Base-by-base conservation (phyloP, 2,329 filamentous ascomycete genomes). In the Epichloe amarillans region DNA sequence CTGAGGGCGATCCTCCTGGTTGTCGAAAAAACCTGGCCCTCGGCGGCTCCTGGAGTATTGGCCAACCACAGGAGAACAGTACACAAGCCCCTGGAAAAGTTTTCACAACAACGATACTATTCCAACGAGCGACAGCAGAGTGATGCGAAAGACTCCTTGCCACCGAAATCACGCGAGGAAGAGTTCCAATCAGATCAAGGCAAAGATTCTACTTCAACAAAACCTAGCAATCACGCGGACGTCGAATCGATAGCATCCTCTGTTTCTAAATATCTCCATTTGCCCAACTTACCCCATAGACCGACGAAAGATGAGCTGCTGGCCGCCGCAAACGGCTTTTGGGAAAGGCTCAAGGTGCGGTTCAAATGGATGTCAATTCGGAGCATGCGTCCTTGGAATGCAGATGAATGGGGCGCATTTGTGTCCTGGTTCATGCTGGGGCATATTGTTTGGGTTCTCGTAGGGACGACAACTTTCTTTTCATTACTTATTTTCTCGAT, bases 351-450 rank as follows among this genome's bases (percentile, higher is more conserved):
- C 43, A 88, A 85, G 62, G 86, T 97, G 23, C 84, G 89, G 40
- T 94, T 97, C 72, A 98, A 98, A 68, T 98, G 93, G 93, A 84
- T 93, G 60, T 94, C 93, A 2, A 98, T 98, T 60, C 77, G 90
- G 62, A 95, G 90, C 64, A 87, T 86, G 65, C 79, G 93, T 38
- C 93, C 93, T 0, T 98, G 93, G 80, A 98, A 95, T 66, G 79
- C 84, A 21, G 93, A 98, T 65, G 93, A 98, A 69, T 96, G 95
- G 74, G 87, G 89, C 44, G 93, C 93, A 4, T 91, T 98, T 55
- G 81, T 76, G 49, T 97, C 93, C 2, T 97, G 91, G 91, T 85
- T 98, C 55, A 77, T 97, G 55, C 76, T 96, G 50, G 93, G 91
- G 0, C 93, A 98, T 66, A 74, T 98, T 8, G 79, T 95, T 11